Base-by-base conservation (phyloP, 2,329 filamentous ascomycete species). In the Aspergillus pseudoterreus region DNA sequence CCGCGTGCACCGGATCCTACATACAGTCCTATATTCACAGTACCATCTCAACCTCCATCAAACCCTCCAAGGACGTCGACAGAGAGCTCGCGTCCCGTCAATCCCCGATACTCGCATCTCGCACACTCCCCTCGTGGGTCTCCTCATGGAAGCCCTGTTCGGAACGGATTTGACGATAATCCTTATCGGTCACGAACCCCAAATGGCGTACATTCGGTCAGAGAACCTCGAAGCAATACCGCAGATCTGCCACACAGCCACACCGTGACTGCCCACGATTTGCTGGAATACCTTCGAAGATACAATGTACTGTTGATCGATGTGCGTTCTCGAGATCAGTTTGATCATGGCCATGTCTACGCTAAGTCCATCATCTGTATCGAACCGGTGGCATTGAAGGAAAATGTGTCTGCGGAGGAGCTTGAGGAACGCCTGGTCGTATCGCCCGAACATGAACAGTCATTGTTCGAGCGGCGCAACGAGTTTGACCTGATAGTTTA, bases 401-500 rank as follows among this genome's bases (percentile, higher is more conserved):
- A 86, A 42, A 85, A 82, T 30, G 78, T 83, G 60, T 86, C 83
- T 14, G 83, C 82, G 1, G 82, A 85, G 55, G 77, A 86, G 57
- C 72, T 86, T 4, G 76, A 80, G 51, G 76, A 79, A 47, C 71
- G 74, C 12, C 63, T 79, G 14, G 67, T 79, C 10, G 65, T 77
- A 39, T 76, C 75, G 11, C 75, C 75, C 2, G 73, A 77, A 43
- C 61, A 67, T 44, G 94, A 99, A 67, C 85, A 88, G 59, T 73
- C 78, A 1, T 76, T 90, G 30, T 96, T 95, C 62, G 84, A 83
- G 50, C 81, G 86, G 49, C 75, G 83, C 12, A 81, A 92, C 57
- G 79, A 87, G 50, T 96, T 88, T 61, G 91, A 97, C 59, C 73
- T 96, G 39, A 82, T 99, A 10, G 88, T 99, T 0, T 94, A 95